These are phyloP conservation scores for Eremomyces bilateralis DNA, from an alignment of 495 filamentous ascomycete genomes.

Conservation along the genomic window DNA sequence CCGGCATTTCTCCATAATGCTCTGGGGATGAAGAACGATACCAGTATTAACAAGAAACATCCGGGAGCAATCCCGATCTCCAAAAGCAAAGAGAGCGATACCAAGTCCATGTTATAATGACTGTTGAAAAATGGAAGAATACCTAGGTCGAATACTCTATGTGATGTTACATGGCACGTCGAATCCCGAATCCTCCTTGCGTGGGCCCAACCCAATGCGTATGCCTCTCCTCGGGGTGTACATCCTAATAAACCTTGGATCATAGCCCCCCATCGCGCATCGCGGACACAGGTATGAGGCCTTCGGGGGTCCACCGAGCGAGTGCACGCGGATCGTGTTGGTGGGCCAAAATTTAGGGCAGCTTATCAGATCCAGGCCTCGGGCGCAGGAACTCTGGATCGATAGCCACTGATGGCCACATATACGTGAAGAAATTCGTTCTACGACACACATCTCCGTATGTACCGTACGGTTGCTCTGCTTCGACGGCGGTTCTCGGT, in stretches of 20 bases:
- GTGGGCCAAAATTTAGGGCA: not conserved
- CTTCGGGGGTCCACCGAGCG: not conserved
- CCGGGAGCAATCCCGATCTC: too few relatives aligned
- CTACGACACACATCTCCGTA: not conserved
- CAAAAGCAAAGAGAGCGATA: too few relatives aligned
- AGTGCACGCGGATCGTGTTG: not conserved
- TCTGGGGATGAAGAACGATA: too few relatives aligned
- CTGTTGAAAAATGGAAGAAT: too few relatives aligned
- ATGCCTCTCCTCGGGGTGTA: not conserved
- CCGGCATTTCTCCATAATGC: too few relatives aligned
- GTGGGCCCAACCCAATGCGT: conserved; percentile 2
- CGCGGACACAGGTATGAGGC: not conserved
- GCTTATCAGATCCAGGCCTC: not conserved
- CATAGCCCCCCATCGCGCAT: not conserved
- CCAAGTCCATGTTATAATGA: too few relatives aligned
- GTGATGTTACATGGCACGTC: too few relatives aligned
- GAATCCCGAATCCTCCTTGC: not conserved
- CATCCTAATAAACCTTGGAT: not conserved
- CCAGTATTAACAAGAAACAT: too few relatives aligned
- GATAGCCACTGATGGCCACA: not conserved
- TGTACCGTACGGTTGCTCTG: not conserved
- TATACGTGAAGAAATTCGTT: not conserved
- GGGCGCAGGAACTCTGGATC: not conserved
- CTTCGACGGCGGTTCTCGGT: not conserved
- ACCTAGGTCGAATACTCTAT: too few relatives aligned